These are phyloP conservation scores for Heliocybe sulcata DNA, from an alignment of 1,284 basidiomycete species.

Conservation along the genomic window DNA sequence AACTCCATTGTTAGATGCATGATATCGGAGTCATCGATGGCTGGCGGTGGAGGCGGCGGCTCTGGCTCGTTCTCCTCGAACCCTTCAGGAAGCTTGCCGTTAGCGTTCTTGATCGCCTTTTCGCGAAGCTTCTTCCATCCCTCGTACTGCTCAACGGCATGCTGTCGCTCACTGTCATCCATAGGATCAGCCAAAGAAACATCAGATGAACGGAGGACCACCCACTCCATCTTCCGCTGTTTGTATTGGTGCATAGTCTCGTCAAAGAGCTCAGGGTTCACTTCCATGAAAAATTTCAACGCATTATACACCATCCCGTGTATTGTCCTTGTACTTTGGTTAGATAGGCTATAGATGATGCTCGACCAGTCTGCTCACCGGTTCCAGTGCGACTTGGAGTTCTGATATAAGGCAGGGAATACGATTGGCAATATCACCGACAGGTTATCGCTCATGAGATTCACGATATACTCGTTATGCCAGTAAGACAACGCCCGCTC, in stretches of 20 bases:
- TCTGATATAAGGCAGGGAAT: conserved; percentile 95
- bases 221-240: conserved; percentile 79
- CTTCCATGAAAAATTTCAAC: conserved; percentile 98
- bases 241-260: conserved; percentile 93
- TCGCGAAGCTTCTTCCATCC: conserved; percentile 80
- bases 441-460: conserved; percentile 97
- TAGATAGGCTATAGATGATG: conserved; percentile 1
- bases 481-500: conserved; percentile 92
- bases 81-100: conserved; percentile 56
- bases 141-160: conserved; percentile 73
- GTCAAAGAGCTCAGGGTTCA: conserved; percentile 95
- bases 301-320: conserved; percentile 99
- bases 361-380: conserved; percentile 46
- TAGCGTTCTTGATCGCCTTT: conserved; percentile 64
- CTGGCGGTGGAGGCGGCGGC: conserved; percentile 71
- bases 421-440: conserved; percentile 89
- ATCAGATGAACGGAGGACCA: conserved; percentile 13
- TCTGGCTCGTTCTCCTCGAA: conserved; percentile 61
- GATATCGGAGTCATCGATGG: conserved; percentile 77
- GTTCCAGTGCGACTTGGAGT: conserved; percentile 98
- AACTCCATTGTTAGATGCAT: conserved; percentile 84
- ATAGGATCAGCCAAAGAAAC: conserved; percentile 9
- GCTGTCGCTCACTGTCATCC: conserved; percentile 69
- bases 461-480: conserved; percentile 99
- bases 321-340: conserved; percentile 68